Evolutionary conservation across 306 rosid genomes (phyloP).

Genomic region (Pachyrhizus erosus): DNA sequence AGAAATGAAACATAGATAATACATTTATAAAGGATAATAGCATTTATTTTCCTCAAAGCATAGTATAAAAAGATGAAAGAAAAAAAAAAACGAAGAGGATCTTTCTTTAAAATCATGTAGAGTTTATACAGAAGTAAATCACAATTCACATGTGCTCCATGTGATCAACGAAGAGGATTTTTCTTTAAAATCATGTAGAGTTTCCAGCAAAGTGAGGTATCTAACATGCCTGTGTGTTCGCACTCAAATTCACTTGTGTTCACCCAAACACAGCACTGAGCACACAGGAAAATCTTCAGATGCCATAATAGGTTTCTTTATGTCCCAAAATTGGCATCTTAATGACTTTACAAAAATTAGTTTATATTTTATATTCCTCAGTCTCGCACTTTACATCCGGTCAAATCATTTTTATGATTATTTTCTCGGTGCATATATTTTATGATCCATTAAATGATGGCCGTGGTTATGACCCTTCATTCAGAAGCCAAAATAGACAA

Average conservation of each 20-base stretch:
- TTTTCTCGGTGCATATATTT: background rate
- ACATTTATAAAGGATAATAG: no score
- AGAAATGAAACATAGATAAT: no score
- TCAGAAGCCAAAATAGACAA: background rate
- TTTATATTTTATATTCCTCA: background rate
- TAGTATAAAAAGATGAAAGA: no score
- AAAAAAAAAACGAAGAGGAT: background rate
- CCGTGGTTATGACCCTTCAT: background rate
- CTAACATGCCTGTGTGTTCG: background rate
- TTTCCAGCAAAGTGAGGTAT: background rate
- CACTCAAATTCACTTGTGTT: background rate
- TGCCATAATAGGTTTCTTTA: background rate
- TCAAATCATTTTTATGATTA: background rate
- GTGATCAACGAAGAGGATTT: no score
- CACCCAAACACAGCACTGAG: background rate
- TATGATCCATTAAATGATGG: constrained; percentile 1
- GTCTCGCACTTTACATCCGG: background rate
- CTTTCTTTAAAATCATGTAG: background rate
- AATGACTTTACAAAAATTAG: background rate
- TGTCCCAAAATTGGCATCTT: background rate
- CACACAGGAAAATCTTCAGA: background rate
- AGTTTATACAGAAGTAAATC: background rate
- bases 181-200: no score
- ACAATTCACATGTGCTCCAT: background rate
- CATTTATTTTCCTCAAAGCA: no score